Conservation (phyloP, 2,329 filamentous ascomycete species). For the Colletotrichum eleusines region DNA sequence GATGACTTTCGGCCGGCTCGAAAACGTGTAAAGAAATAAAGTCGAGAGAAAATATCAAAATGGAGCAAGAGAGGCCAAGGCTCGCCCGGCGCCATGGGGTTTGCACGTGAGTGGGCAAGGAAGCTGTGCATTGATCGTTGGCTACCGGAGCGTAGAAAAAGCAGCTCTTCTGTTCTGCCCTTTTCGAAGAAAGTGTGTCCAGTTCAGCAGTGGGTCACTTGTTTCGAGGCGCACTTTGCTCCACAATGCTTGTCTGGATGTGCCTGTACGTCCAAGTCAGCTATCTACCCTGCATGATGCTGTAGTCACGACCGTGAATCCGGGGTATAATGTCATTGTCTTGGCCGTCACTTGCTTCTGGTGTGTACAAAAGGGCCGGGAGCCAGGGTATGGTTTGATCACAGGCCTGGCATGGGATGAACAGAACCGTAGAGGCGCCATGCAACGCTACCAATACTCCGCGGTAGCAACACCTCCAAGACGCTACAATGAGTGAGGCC, state of each 20-base stretch:
- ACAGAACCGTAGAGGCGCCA: slow-evolving; percentile 20
- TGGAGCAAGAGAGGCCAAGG: neutral
- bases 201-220: neutral
- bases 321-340: slow-evolving; percentile 25
- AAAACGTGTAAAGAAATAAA: neutral
- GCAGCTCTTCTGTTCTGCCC: neutral
- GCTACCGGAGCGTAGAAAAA: slow-evolving; percentile 6
- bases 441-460: neutral
- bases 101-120: neutral
- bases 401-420: slow-evolving; percentile 13
- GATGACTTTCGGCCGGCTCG: neutral
- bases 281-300: neutral
- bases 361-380: neutral
- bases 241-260: neutral
- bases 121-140: neutral
- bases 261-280: neutral
- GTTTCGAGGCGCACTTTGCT: neutral
- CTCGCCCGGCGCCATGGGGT: neutral
- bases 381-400: slow-evolving; percentile 13
- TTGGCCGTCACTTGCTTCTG: slow-evolving; percentile 1
- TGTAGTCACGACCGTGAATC: slow-evolving; percentile 10
- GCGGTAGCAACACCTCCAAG: slow-evolving; percentile 1
- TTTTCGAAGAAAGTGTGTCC: too few relatives aligned
- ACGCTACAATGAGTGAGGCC: neutral
- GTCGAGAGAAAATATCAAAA: neutral